These are phyloP conservation scores for Wolfiporia cocos DNA, from an alignment of 1,284 basidiomycete genomes.

Conservation along the genomic window DNA sequence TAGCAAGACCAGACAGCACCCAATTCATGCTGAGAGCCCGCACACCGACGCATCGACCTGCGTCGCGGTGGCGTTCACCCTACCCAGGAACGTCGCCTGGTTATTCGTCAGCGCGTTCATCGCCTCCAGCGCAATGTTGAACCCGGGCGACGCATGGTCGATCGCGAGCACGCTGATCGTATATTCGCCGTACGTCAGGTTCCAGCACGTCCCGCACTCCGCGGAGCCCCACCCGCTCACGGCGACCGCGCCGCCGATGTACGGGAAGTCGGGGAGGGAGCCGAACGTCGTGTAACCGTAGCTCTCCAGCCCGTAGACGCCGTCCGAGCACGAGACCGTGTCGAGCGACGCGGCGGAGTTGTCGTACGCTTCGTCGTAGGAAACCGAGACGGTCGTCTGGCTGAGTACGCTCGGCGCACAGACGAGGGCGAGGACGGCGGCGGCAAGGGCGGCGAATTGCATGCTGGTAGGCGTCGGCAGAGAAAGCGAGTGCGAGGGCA, in stretches of 20 bases:
- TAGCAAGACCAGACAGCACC: no score
- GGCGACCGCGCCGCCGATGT: constrained; percentile 39
- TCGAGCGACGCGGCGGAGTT: constrained; percentile 24
- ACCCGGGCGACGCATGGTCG: constrained; percentile 32
- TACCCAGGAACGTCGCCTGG: constrained; percentile 12
- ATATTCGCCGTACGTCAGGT: constrained; percentile 32
- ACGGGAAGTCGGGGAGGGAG: constrained; percentile 42
- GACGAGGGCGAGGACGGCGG: constrained; percentile 16
- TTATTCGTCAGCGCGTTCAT: constrained; percentile 18
- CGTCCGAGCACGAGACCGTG: constrained; percentile 44
- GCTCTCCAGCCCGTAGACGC: constrained; percentile 34
- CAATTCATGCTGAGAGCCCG: no score
- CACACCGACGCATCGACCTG: constrained; percentile 10
- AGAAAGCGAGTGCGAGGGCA: no score
- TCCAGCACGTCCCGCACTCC: constrained; percentile 42
- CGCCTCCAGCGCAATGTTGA: constrained; percentile 23
- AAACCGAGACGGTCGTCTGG: constrained; percentile 29
- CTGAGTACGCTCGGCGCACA: constrained; percentile 15
- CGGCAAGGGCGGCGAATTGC: constrained; percentile 20
- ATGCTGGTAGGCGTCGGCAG: neutral
- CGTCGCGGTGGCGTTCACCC: constrained; percentile 13
- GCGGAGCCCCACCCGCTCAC: constrained; percentile 36
- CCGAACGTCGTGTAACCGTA: constrained; percentile 39
- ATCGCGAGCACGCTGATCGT: constrained; percentile 35
- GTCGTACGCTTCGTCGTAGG: constrained; percentile 41